A percentile compares a stretch with the other conserved stretches of the same genome.
Evolutionary conservation across 805 yeast species (phyloP).

Genomic region (Jamesozyma rosinii): DNA sequence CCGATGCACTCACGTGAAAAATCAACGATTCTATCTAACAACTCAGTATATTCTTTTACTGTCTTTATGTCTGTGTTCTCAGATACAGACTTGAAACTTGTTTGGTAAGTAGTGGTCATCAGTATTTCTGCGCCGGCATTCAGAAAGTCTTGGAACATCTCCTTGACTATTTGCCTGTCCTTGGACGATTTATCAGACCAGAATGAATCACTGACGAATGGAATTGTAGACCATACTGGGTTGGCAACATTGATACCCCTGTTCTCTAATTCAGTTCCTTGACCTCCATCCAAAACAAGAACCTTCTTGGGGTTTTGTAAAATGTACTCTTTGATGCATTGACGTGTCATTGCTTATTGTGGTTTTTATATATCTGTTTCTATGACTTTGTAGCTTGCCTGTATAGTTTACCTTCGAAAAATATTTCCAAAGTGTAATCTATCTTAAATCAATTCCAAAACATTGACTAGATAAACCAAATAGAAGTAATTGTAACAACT

Average conservation of each 20-base stretch:
- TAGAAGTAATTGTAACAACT: too few relatives aligned
- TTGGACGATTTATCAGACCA: constrained; percentile 15
- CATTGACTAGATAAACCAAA: too few relatives aligned
- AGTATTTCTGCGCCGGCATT: constrained; percentile 46
- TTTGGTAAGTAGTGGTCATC: constrained; percentile 54
- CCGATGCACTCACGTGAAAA: constrained; percentile 20
- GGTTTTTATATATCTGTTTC: too few relatives aligned
- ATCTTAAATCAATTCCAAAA: too few relatives aligned
- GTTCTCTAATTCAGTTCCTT: constrained; percentile 54
- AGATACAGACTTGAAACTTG: constrained; percentile 37
- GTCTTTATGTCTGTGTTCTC: constrained; percentile 16
- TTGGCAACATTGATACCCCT: constrained; percentile 38
- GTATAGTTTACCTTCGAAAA: too few relatives aligned
- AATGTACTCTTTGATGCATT: constrained; percentile 4
- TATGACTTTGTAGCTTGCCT: too few relatives aligned
- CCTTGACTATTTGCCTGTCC: constrained; percentile 36
- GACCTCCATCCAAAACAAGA: constrained; percentile 49
- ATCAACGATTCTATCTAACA: constrained; percentile 15
- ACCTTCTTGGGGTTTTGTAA: constrained; percentile 9
- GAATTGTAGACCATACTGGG: constrained; percentile 54
- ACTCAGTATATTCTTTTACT: constrained; percentile 15
- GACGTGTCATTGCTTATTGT: constrained; percentile 3
- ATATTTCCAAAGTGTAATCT: too few relatives aligned
- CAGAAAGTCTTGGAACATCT: constrained; percentile 44
- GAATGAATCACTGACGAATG: constrained; percentile 31